Evolutionary conservation across 2,329 filamentous ascomycete genomes (phyloP), one percentile per base, ranked within the genome.

Genomic region (Teratosphaeria gauchensis): DNA sequence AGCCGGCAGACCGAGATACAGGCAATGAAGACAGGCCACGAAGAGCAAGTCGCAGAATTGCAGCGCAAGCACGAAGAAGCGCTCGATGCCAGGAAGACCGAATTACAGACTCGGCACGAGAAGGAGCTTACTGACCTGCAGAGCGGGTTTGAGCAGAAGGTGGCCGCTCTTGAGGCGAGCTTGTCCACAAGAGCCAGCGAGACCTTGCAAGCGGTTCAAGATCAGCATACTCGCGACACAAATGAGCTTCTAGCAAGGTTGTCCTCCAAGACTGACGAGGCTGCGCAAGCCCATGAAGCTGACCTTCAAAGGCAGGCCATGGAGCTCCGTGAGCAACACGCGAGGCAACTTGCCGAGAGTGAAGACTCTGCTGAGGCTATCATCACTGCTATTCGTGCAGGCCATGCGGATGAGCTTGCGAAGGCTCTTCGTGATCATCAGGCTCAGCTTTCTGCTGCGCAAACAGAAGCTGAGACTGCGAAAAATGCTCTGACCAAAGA

Each of bases 261-360:
- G 58, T 62, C 60, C 31, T 53, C 56, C 19, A 58, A 59, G 38
- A 48, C 59, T 42, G 59, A 57, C 14, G 59, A 59, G 51, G 53
- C 59, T 38, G 53, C 46, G 28, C 53, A 48, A 24, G 16, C 24
- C 16, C 61, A 59, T 38, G n/a, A 61, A 38, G 61, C 61, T 59
- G 59, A 63, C 51, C 12, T 61, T 46, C 54, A 61, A 59, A 59
- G 61, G 12, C 53, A 56, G 19, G 24, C 53, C 28, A 19, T 31
- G 11, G 46, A 54, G 14, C 24, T 46, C 5, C 60, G 54, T 30
- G 54, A 56, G 4, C 28, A 48, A n/a, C 30, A 54, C 24, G 46
- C 56, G 33, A 57, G 48, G 38, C 53, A 59, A 30, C 31, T 58
- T 28, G 56, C 56, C 19, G 56, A 60, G n/a, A 42, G 51, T 52